Evolutionary conservation across 176 grass and related monocot species (phyloP).

Genomic region (Urochloa ruziziensis): DNA sequence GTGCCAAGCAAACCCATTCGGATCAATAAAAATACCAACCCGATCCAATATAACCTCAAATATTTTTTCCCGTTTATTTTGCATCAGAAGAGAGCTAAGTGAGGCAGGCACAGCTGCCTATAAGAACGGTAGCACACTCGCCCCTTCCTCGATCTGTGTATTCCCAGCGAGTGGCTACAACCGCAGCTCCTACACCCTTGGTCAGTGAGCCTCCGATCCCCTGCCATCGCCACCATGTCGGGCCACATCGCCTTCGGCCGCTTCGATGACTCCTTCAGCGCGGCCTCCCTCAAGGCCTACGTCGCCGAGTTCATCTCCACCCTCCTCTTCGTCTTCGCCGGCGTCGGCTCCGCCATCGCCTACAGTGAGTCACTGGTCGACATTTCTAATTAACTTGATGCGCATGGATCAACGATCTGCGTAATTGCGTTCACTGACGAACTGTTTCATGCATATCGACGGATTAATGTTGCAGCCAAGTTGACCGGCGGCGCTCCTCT

Average conservation of each 20-base stretch:
- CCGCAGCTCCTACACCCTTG: not conserved
- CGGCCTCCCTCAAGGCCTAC: conserved; percentile 61
- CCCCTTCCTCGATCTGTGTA: conserved; percentile 13
- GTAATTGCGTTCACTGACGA: not conserved
- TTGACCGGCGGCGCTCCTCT: conserved; percentile 44
- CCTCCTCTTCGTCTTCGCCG: conserved; percentile 73
- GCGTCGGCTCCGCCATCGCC: conserved; percentile 77
- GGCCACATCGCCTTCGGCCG: conserved; percentile 61
- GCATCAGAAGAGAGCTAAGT: not conserved
- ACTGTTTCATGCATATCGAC: not conserved
- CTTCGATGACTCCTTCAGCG: conserved; percentile 67
- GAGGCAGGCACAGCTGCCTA: not conserved
- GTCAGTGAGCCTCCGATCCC: not conserved
- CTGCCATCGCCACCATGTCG: conserved; percentile 19
- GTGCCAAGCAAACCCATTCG: not conserved
- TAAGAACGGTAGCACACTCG: conserved; percentile 9
- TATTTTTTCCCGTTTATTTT: not conserved
- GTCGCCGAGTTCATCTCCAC: conserved; percentile 83
- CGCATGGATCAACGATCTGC: not conserved
- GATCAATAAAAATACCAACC: not conserved
- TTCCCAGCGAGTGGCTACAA: conserved; percentile 19
- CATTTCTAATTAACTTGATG: not conserved
- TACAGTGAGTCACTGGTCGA: conserved; percentile 53
- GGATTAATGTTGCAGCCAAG: conserved; percentile 44
- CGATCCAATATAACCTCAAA: not conserved